Evolutionary conservation across 2,329 filamentous ascomycete genomes (phyloP).

Genomic region (Anisogramma anomala): DNA sequence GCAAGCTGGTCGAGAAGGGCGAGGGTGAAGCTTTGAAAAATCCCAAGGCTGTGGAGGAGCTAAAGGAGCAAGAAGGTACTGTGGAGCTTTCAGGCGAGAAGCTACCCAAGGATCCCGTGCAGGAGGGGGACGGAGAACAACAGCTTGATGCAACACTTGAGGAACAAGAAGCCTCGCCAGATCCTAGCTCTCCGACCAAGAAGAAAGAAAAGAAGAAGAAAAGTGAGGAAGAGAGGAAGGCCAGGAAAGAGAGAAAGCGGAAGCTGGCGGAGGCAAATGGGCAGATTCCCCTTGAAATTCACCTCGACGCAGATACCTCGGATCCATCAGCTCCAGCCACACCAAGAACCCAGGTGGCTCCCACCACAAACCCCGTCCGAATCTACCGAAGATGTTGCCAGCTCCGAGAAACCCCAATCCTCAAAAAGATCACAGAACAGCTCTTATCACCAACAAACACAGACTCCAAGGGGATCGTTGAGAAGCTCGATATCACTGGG

Average conservation of each 20-base stretch:
- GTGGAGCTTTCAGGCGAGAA: constrained; percentile 32
- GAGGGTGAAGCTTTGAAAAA: constrained; percentile 67
- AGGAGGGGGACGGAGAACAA: constrained; percentile 21
- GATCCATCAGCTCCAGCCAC: constrained; percentile 22
- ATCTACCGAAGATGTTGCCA: constrained; percentile 95
- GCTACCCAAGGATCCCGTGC: constrained; percentile 29
- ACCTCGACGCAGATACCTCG: constrained; percentile 54
- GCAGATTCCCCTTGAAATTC: constrained; percentile 71
- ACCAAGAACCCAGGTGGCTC: constrained; percentile 49
- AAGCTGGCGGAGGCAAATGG: constrained; percentile 81
- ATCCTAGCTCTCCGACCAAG: constrained; percentile 31
- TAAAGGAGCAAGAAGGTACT: constrained; percentile 34
- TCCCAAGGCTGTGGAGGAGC: constrained; percentile 47
- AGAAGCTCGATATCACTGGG: constrained; percentile 71
- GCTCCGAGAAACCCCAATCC: constrained; percentile 78
- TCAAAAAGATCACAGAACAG: constrained; percentile 86
- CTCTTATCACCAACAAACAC: constrained; percentile 60
- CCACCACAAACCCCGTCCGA: constrained; percentile 80
- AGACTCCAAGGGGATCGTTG: constrained; percentile 60
- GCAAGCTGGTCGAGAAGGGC: constrained; percentile 53
- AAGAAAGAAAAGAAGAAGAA: constrained; percentile 96
- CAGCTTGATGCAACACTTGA: constrained; percentile 6
- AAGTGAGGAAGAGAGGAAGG: constrained; percentile 84
- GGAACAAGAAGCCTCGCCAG: constrained; percentile 4
- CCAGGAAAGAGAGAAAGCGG: constrained; percentile 80